Percentiles rank a stretch among this genome's conserved stretches.
phyloP scores from a whole-genome alignment of 2,329 filamentous ascomycete genomes.

The Talaromyces amestolkiae region DNA sequence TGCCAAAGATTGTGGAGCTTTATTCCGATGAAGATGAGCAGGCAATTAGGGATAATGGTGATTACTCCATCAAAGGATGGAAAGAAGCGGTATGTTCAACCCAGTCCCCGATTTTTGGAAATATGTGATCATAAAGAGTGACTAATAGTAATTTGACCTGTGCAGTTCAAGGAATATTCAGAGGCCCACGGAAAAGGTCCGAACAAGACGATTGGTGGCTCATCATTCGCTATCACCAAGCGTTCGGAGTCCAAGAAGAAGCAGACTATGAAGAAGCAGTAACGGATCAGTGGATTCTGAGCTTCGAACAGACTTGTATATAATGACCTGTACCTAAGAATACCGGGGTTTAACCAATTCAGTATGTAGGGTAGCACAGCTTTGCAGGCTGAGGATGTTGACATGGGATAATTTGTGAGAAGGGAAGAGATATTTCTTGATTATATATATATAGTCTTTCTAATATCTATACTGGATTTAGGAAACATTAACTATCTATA shows the following conservation, averaged over 20 bases:
- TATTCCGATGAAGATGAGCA: conserved; percentile 8
- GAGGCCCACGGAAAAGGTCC: background rate
- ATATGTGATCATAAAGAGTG: background rate
- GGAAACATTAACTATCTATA: no score
- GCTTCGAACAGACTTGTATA: background rate
- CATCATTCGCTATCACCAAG: conserved; percentile 11
- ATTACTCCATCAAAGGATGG: conserved; percentile 15
- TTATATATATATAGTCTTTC: no score
- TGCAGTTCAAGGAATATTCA: conserved; percentile 13
- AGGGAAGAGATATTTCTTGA: no score
- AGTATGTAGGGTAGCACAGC: no score
- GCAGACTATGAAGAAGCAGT: background rate
- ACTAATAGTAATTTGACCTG: background rate
- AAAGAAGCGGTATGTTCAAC: conserved; percentile 9
- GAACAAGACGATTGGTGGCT: conserved; percentile 8
- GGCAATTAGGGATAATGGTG: conserved; percentile 10
- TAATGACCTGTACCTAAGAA: background rate
- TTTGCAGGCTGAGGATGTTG: no score
- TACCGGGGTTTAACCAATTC: no score
- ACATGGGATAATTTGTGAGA: no score
- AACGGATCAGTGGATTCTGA: background rate
- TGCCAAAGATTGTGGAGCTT: background rate
- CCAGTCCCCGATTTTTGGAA: background rate
- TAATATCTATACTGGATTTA: no score
- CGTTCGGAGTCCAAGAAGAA: background rate